A percentile compares a stretch with the other conserved stretches of the same genome.
Conservation (phyloP, 768 basidiomycete genomes). For the Termitomyces sp. region DNA sequence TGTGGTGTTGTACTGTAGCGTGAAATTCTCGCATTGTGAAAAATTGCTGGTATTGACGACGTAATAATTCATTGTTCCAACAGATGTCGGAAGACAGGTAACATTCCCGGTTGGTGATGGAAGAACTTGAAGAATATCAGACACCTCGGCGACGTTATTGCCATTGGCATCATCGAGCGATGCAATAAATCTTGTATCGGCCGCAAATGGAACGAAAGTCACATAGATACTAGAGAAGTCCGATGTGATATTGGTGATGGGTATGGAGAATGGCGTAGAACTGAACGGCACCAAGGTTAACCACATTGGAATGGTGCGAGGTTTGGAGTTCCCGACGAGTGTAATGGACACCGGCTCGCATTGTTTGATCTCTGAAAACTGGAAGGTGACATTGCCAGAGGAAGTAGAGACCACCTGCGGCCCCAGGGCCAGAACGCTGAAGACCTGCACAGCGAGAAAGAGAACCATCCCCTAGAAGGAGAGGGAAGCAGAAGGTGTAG, state of each 20-base stretch:
- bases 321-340: slow-evolving; percentile 37
- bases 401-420: slow-evolving; percentile 40
- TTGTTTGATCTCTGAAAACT: slow-evolving; percentile 44
- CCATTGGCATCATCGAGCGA: slow-evolving; percentile 48
- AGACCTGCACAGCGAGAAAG: slow-evolving; percentile 24
- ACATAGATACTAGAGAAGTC: slow-evolving; percentile 40
- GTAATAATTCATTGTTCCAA: slow-evolving; percentile 23
- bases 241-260: slow-evolving; percentile 34
- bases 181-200: slow-evolving; percentile 49
- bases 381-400: slow-evolving; percentile 30
- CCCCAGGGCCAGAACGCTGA: slow-evolving; percentile 29
- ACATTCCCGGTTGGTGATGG: slow-evolving; percentile 34
- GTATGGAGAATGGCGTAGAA: slow-evolving; percentile 44
- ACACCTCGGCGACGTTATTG: slow-evolving; percentile 36
- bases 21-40: slow-evolving; percentile 48
- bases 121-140: slow-evolving; percentile 44
- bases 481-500: slow-evolving; percentile 20
- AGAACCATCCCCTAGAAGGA: slow-evolving; percentile 20
- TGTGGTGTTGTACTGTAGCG: slow-evolving; percentile 36
- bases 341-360: slow-evolving; percentile 47
- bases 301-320: slow-evolving; percentile 33
- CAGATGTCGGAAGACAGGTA: slow-evolving; percentile 33
- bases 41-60: slow-evolving; percentile 25
- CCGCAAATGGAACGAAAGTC: slow-evolving; percentile 49
- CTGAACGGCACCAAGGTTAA: slow-evolving; percentile 54